phyloP scores from a whole-genome alignment of 495 filamentous ascomycete genomes.

The Parathielavia appendiculata region DNA sequence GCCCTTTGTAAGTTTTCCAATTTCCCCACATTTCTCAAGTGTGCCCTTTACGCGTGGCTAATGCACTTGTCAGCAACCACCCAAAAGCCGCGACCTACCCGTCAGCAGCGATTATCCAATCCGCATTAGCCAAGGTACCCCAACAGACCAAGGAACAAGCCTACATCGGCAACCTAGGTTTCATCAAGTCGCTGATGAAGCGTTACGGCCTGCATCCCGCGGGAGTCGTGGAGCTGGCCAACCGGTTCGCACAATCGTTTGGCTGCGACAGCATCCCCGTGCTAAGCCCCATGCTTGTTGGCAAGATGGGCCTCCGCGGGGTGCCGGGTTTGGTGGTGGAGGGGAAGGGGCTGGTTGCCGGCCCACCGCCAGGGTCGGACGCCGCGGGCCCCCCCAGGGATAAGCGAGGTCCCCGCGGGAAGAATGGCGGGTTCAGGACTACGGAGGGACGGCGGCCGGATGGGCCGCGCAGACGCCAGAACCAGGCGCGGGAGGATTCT shows the following conservation, averaged over 20 bases:
- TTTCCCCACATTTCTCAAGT: not conserved
- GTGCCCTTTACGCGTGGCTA: not conserved
- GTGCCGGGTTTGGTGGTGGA: slow-evolving; percentile 26
- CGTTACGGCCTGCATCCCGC: slow-evolving; percentile 13
- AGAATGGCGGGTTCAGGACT: not conserved
- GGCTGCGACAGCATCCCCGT: slow-evolving; percentile 23
- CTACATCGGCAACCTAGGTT: slow-evolving; percentile 29
- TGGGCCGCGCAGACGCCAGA: not conserved
- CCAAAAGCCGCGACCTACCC: slow-evolving; percentile 21
- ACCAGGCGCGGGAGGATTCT: not conserved
- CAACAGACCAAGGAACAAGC: slow-evolving; percentile 24
- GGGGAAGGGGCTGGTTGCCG: not conserved
- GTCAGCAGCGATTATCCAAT: slow-evolving; percentile 22
- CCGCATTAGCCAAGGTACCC: slow-evolving; percentile 27
- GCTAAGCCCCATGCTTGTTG: slow-evolving; percentile 16
- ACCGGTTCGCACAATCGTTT: slow-evolving; percentile 24
- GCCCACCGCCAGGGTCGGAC: not conserved
- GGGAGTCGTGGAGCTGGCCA: slow-evolving; percentile 25
- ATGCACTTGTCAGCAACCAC: slow-evolving; percentile 11
- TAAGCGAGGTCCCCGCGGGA: not conserved
- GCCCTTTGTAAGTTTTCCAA: slow-evolving; percentile 19
- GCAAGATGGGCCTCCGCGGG: slow-evolving; percentile 34
- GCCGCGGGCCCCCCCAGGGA: not conserved
- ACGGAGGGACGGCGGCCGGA: not conserved
- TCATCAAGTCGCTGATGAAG: slow-evolving; percentile 23